Evolutionary conservation across 345 rosid genomes (phyloP), one percentile per base, ranked within the genome.

Genomic region (Rubroshorea leprosula): DNA sequence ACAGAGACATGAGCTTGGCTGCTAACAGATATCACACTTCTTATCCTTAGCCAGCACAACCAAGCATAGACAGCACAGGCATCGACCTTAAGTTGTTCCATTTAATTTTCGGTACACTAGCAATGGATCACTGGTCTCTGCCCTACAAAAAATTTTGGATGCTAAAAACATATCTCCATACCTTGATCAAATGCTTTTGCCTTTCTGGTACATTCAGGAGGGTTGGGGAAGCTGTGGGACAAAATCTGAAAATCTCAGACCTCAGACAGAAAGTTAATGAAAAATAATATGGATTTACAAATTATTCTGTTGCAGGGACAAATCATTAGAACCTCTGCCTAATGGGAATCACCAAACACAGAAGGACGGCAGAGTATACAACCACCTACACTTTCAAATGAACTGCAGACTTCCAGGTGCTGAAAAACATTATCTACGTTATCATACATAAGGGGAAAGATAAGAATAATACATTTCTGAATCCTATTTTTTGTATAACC

Each of bases 401-500:
- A 41, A 41, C 39, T 23, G 19, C 51, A 26, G 24, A 22, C 41
- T 41, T 60, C 6, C 17, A 47, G 21, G 49, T 23, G 15, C 18
- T 39, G 52, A 47, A 20, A 51, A 50, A 67, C 48, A 26, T 19
- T 11, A 52, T 20, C 51, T 62, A 27, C 63, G 43, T 60, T 14
- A 66, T 58, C 56, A 62, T 70, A 72, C 65, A 67, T 38, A 19
- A 58, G 49, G 54, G 57, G 19, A 19, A 20, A 49, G 35, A 65
- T 64, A 41, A 16, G 45, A 62, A 57, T 51, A 64, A 58, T 24
- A 57, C 51, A 72, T 63, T 9, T 52, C 58, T 66, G 68, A 48
- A 65, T 56, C 11, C 49, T 45, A 56, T 59, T 58, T 69, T 46
- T 44, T 24, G 68, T 64, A 54, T 74, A 46, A 71, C 43, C 54